Evolutionary conservation across 2,329 filamentous ascomycete species (phyloP).

Genomic region (Microsporum canis): DNA sequence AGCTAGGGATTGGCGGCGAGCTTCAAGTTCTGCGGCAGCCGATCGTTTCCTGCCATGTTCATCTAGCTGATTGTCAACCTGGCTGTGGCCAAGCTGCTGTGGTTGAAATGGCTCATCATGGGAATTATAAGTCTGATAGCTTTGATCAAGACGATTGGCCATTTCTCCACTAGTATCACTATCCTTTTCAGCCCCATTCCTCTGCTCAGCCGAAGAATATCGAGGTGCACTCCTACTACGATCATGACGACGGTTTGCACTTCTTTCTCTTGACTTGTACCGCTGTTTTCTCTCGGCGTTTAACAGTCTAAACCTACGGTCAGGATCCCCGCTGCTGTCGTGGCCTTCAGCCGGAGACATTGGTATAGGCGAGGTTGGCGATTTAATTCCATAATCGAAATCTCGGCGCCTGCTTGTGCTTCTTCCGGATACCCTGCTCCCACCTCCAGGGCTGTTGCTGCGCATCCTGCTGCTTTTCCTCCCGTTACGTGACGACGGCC

Average conservation of each 20-base stretch:
- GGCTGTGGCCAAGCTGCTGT: neutral
- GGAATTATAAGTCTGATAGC: neutral
- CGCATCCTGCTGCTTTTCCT: constrained; percentile 34
- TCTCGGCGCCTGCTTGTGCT: constrained; percentile 54
- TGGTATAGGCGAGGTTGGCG: constrained; percentile 70
- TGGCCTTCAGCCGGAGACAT: constrained; percentile 49
- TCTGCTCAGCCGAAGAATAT: constrained; percentile 39
- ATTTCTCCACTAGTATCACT: neutral
- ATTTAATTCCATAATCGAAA: constrained; percentile 50
- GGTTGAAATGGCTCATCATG: neutral
- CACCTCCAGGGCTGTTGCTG: constrained; percentile 26
- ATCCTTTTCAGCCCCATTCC: neutral
- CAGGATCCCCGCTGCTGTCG: constrained; percentile 42
- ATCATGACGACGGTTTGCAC: constrained; percentile 30
- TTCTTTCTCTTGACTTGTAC: constrained; percentile 40
- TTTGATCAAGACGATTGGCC: neutral
- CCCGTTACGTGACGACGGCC: constrained; percentile 17
- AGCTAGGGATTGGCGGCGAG: constrained; percentile 72
- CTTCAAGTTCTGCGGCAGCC: constrained; percentile 76
- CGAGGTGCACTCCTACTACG: constrained; percentile 33
- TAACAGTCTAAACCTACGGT: constrained; percentile 44
- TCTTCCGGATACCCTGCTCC: constrained; percentile 27
- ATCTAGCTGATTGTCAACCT: neutral
- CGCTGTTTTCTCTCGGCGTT: constrained; percentile 34
- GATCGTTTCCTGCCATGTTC: constrained; percentile 51